Evolutionary conservation across 1,139 yeast species (phyloP).

Genomic region (Zygoascus sp.): DNA sequence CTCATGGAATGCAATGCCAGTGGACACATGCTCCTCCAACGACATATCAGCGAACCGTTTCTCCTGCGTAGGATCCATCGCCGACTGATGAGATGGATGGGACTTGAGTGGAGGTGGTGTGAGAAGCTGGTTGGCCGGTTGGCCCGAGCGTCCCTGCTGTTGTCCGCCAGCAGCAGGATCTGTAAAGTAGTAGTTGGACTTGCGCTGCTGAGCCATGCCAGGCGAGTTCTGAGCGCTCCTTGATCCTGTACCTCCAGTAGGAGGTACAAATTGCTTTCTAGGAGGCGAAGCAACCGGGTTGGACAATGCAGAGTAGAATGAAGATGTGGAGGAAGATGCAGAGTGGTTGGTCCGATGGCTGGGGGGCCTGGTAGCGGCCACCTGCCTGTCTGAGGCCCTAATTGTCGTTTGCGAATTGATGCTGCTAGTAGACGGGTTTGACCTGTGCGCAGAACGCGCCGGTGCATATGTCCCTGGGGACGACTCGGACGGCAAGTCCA

Average conservation of each 20-base stretch:
- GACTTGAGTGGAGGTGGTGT: conserved; percentile 7
- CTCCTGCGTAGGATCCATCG: conserved; percentile 4
- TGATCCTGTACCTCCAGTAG: conserved; percentile 3
- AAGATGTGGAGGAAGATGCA: background rate
- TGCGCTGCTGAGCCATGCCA: background rate
- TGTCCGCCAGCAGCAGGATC: background rate
- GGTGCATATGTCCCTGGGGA: background rate
- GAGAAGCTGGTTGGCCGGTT: conserved; percentile 4
- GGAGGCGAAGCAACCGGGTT: conserved; percentile 9
- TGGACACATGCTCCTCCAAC: conserved; percentile 42
- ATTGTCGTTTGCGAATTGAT: background rate
- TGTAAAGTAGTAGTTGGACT: background rate
- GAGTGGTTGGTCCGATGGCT: background rate
- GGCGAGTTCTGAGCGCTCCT: no score
- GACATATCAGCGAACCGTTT: conserved; percentile 28
- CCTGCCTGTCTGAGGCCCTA: conserved; percentile 1
- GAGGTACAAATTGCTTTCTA: conserved; percentile 14
- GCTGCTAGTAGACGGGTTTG: background rate
- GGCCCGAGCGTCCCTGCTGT: background rate
- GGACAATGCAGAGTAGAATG: conserved; percentile 5
- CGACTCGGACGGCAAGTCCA: no score
- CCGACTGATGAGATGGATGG: background rate
- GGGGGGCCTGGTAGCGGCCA: background rate
- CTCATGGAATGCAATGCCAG: conserved; percentile 53
- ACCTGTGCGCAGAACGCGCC: background rate